phyloP scores from a whole-genome alignment of 352 stramenopile genomes.

The Pythium rishiriense region DNA sequence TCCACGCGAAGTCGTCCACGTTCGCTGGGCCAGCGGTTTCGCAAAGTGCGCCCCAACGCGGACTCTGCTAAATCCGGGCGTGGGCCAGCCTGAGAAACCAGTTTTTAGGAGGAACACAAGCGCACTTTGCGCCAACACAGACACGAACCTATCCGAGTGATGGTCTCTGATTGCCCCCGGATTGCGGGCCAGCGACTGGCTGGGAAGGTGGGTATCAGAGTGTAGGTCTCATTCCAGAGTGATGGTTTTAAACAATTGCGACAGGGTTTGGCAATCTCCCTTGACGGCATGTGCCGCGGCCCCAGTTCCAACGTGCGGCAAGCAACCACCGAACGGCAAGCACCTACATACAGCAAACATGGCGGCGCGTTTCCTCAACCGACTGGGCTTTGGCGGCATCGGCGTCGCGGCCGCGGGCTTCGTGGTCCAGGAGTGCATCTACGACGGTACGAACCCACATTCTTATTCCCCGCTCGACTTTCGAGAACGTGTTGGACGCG shows the following conservation, averaged over 20 bases:
- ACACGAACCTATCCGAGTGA: conserved; percentile 3
- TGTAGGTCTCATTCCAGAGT: conserved; percentile 15
- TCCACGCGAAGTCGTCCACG: conserved; percentile 2
- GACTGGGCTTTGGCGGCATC: conserved; percentile 52
- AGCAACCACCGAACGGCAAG: conserved; percentile 11
- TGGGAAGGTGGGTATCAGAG: conserved; percentile 20
- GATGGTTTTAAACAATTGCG: conserved; percentile 18
- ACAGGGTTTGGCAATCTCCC: conserved; percentile 14
- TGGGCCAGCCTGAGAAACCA: background rate
- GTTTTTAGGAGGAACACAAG: background rate
- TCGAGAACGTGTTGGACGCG: background rate
- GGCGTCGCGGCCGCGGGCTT: conserved; percentile 71
- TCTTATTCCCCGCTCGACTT: conserved; percentile 12
- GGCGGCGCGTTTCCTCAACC: conserved; percentile 77
- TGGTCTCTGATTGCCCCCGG: conserved; percentile 14
- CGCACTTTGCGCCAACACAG: no score
- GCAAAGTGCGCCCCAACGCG: background rate
- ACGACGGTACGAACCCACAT: conserved; percentile 57
- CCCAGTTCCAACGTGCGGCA: conserved; percentile 27
- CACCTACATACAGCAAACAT: conserved; percentile 35
- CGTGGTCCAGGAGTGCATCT: conserved; percentile 77
- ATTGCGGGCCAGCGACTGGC: conserved; percentile 23
- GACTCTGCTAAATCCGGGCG: background rate
- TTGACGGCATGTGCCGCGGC: background rate
- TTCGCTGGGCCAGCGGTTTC: conserved; percentile 1